Evolutionary conservation across 2,329 filamentous ascomycete species (phyloP).

Genomic region (Xylariomycetidae sp.): DNA sequence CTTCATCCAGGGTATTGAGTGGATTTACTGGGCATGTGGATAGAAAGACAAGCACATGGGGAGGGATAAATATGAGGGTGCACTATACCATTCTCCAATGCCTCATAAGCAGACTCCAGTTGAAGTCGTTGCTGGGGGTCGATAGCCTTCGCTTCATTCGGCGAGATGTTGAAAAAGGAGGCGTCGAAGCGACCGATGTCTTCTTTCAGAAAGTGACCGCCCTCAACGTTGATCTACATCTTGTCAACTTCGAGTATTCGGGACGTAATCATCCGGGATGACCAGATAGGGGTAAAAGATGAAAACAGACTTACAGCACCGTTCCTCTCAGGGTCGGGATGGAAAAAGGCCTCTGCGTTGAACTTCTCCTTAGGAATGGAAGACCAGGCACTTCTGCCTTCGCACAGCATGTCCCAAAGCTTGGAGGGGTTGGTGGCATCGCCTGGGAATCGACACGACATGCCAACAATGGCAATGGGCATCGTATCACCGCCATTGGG

Average conservation of each 20-base stretch:
- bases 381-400: conserved; percentile 6
- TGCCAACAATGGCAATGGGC: conserved; percentile 8
- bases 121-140: conserved; percentile 11
- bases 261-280: too few species aligned
- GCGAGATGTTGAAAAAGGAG: conserved; percentile 9
- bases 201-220: conserved; percentile 10
- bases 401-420: conserved; percentile 8
- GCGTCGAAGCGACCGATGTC: conserved; percentile 10
- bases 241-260: too few species aligned
- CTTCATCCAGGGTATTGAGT: too few species aligned
- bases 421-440: conserved; percentile 6
- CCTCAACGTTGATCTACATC: too few species aligned
- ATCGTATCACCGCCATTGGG: too few species aligned
- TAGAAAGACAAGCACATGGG: too few species aligned
- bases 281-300: too few species aligned
- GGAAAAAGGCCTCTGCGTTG: conserved; percentile 7
- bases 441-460: conserved; percentile 11
- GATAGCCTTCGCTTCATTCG: conserved; percentile 5
- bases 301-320: conserved; percentile 8
- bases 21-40: too few species aligned
- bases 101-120: conserved; percentile 10
- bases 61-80: too few species aligned
- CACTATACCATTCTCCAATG: conserved; percentile 9
- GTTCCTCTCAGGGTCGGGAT: conserved; percentile 6
- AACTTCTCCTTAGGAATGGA: conserved; percentile 6